Evolutionary conservation across 495 filamentous ascomycete species (phyloP), one percentile per base, ranked within the genome.

Genomic region (Oleoguttula mirabilis): DNA sequence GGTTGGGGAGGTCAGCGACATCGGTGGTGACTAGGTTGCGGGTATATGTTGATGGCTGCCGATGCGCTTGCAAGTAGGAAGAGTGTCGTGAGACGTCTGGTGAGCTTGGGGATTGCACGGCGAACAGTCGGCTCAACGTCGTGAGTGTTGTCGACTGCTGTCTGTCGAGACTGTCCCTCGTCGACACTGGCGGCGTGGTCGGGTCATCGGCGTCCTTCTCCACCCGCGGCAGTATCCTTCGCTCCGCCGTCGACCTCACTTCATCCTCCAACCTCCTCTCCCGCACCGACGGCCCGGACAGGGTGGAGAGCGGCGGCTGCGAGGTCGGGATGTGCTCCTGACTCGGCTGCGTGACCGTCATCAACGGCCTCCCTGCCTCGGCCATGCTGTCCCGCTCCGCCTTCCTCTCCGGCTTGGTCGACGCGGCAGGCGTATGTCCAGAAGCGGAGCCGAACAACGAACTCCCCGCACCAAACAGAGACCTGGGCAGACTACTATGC

Each of bases 1-100:
- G 75, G 19, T 68, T 63, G 2, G 71, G 68, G 19, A 77, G 58
- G 24, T 67, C 64, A 10, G 67, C 60, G 16, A 60, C 53, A 31
- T 71, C 66, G 3, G 59, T 55, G 10, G 61, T 32, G 45, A 36
- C 57, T 19, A 46, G 49, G 45, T 57, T 37, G 7, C 49, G 38
- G 8, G 23, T 41, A 30, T 48, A 44, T 16, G 23, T 47, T 2
- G 43, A 36, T 20, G 40, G 45, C 22, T 45, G 20, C 3, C 43
- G 41, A 7, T 45, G 40, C 6, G 48, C 47, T 16, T 55, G 32
- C 37, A 49, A 46, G 47, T 63, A 57, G 2, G 60, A 62, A 0
- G 59, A 48, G 10, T 44, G 47, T 25, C 58, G 32, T 14, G 60
- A 59, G 14, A 8, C 38, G 17, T 36, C 48, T 38, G 57, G 50